A percentile compares a stretch with the other conserved stretches of the same genome.
Conservation (phyloP, 306 rosid species). For the Acacia confusa region DNA sequence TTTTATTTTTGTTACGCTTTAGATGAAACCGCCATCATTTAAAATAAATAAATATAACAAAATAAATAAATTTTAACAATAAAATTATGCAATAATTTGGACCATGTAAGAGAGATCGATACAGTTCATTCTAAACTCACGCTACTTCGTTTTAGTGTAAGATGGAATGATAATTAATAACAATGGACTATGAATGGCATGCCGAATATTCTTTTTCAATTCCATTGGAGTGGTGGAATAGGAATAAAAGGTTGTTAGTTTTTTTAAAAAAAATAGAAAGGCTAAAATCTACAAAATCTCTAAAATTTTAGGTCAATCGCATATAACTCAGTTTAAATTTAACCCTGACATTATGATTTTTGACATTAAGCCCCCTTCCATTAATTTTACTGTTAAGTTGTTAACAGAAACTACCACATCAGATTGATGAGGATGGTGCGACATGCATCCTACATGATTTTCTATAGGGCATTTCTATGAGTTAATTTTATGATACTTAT, state of each 20-base stretch:
- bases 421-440: too few species aligned
- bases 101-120: neutral
- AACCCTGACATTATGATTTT: too few species aligned
- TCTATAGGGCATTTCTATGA: too few species aligned
- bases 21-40: neutral
- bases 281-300: too few species aligned
- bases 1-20: neutral
- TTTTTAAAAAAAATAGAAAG: too few species aligned
- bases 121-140: neutral
- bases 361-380: too few species aligned
- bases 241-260: neutral
- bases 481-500: too few species aligned
- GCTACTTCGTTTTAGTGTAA: neutral
- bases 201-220: neutral
- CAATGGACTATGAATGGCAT: neutral
- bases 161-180: neutral
- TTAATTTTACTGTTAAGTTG: too few species aligned
- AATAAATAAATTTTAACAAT: neutral
- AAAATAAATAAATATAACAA: neutral
- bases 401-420: too few species aligned
- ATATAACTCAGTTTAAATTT: too few species aligned
- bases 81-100: neutral
- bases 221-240: neutral
- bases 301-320: too few species aligned
- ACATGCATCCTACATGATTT: too few species aligned